Conservation (phyloP, 139 green algal species). For the Desmodesmus armatus region DNA sequence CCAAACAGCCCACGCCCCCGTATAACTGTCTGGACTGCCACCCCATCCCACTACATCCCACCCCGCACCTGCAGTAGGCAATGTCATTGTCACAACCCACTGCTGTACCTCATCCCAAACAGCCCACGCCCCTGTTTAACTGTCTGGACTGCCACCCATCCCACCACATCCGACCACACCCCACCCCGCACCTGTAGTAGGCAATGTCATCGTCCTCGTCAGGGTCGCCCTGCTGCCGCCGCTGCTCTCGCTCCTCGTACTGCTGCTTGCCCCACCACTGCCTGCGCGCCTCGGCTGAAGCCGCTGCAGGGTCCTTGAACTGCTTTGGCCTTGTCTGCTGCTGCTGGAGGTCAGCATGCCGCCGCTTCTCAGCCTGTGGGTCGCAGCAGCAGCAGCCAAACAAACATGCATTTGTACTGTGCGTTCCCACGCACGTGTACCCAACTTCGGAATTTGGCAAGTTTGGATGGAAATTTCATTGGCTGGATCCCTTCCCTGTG, state of each 20-base stretch:
- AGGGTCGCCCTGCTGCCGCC: neutral
- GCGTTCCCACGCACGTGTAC: neutral
- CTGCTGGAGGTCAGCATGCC: conserved; percentile 16
- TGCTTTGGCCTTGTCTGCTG: neutral
- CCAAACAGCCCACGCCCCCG: too few species aligned
- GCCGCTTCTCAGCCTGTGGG: conserved; percentile 33
- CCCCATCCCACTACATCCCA: too few species aligned
- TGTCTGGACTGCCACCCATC: neutral
- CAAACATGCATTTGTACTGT: conserved; percentile 39
- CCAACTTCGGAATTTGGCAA: neutral
- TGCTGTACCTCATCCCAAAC: too few species aligned
- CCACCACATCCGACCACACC: conserved; percentile 32
- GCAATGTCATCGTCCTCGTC: conserved; percentile 75
- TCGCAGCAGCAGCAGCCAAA: neutral
- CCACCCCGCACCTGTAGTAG: too few species aligned
- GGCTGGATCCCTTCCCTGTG: neutral
- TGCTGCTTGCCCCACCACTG: conserved; percentile 35
- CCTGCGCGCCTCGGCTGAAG: conserved; percentile 29
- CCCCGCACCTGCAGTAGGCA: too few species aligned
- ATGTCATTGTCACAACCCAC: too few species aligned
- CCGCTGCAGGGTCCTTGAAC: conserved; percentile 31
- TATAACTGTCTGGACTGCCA: too few species aligned
- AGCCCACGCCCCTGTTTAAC: too few species aligned
- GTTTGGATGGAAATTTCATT: neutral
- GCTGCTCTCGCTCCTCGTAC: neutral